These are phyloP conservation scores for Mycena maculata DNA, from an alignment of 768 basidiomycete species.

Conservation along the genomic window DNA sequence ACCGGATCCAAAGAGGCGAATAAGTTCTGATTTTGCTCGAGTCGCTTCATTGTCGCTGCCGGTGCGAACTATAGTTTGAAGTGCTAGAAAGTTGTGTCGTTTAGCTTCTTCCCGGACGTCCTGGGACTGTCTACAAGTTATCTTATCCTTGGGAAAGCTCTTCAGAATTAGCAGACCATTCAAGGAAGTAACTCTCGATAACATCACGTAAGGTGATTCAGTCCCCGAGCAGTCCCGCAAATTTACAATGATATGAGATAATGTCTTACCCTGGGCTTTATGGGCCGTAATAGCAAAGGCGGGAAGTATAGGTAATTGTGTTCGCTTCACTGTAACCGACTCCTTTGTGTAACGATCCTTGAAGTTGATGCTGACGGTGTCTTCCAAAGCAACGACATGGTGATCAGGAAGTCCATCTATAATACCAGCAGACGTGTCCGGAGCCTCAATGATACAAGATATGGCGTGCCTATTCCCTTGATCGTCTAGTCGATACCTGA, in stretches of 20 bases:
- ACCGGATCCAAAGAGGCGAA: background rate
- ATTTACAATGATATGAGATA: conserved; percentile 35
- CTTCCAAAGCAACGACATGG: conserved; percentile 35
- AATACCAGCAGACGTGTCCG: conserved; percentile 8
- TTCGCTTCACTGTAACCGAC: conserved; percentile 21
- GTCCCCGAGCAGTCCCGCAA: conserved; percentile 30
- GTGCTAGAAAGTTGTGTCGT: background rate
- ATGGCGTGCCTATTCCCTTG: conserved; percentile 32
- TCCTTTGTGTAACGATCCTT: background rate
- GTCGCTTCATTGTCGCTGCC: background rate
- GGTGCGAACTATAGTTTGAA: background rate
- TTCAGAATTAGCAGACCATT: background rate
- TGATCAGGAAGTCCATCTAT: conserved; percentile 28
- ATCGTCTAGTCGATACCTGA: conserved; percentile 33
- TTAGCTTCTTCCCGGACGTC: background rate
- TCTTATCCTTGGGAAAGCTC: background rate
- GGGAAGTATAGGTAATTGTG: conserved; percentile 42
- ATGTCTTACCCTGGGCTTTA: conserved; percentile 44
- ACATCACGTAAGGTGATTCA: conserved; percentile 45
- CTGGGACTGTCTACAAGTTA: background rate
- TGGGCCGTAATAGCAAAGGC: conserved; percentile 45
- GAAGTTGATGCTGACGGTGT: conserved; percentile 18
- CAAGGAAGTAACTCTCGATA: conserved; percentile 34
- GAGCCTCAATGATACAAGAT: conserved; percentile 36
- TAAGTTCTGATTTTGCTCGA: background rate